Evolutionary conservation across 2,329 filamentous ascomycete genomes (phyloP).

Genomic region (Myriosclerotinia duriaeana): DNA sequence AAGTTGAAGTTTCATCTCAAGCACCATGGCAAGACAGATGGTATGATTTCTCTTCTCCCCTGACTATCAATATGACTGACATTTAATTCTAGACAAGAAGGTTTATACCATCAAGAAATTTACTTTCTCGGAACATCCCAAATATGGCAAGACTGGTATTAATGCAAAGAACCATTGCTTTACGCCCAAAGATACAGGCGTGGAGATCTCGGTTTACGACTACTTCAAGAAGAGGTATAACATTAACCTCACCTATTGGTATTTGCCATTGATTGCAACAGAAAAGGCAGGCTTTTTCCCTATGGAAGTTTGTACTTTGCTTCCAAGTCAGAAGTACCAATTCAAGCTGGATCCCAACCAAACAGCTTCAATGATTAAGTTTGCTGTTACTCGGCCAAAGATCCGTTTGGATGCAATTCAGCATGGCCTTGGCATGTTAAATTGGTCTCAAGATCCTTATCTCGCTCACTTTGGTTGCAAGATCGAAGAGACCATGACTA

Average conservation of each 20-base stretch:
- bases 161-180: conserved; percentile 58
- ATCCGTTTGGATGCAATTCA: conserved; percentile 69
- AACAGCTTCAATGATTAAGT: conserved; percentile 87
- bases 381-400: conserved; percentile 76
- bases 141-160: conserved; percentile 48
- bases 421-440: conserved; percentile 63
- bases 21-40: conserved; percentile 51
- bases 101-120: conserved; percentile 55
- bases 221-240: conserved; percentile 60
- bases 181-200: conserved; percentile 47
- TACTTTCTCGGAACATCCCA: conserved; percentile 42
- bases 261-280: conserved; percentile 59
- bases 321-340: conserved; percentile 58
- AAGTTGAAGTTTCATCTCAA: conserved; percentile 57
- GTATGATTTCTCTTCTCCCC: conserved; percentile 24
- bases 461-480: conserved; percentile 72
- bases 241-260: conserved; percentile 47
- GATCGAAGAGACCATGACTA: conserved; percentile 63
- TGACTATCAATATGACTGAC: conserved; percentile 3
- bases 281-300: conserved; percentile 57
- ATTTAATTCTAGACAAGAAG: conserved; percentile 43
- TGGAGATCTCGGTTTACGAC: conserved; percentile 47
- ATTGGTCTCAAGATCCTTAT: conserved; percentile 68
- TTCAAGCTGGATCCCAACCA: conserved; percentile 59
- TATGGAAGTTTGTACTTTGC: conserved; percentile 58